Conservation (phyloP, 306 rosid genomes). For the Medicago arabica region DNA sequence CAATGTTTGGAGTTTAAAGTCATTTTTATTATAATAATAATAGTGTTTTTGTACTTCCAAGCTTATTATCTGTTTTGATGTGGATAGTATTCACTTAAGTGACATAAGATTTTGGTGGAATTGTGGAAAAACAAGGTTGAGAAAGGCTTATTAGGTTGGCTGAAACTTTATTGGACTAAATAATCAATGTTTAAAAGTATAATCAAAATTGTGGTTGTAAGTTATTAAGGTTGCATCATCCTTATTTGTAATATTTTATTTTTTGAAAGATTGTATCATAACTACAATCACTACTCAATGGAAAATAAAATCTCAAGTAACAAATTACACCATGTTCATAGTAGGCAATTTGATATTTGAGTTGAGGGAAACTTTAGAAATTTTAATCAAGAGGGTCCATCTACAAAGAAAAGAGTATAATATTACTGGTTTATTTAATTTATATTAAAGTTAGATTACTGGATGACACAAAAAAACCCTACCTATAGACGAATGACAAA, state of each 20-base stretch:
- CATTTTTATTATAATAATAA: conserved; percentile 50
- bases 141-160: conserved; percentile 34
- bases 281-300: neutral
- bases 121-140: conserved; percentile 33
- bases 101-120: conserved; percentile 42
- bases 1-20: conserved; percentile 51
- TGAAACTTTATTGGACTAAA: conserved; percentile 13
- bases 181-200: neutral
- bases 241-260: neutral
- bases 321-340: neutral
- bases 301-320: neutral
- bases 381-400: neutral
- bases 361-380: neutral
- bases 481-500: too few relatives aligned
- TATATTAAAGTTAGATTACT: too few relatives aligned
- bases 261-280: neutral
- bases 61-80: conserved; percentile 41
- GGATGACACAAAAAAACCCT: too few relatives aligned
- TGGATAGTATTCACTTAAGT: conserved; percentile 39
- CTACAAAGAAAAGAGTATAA: too few relatives aligned
- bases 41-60: conserved; percentile 44
- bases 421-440: too few relatives aligned
- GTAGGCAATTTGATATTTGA: neutral
- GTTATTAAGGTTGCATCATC: conserved; percentile 11
- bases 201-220: conserved; percentile 20